A percentile compares a stretch with the other conserved stretches of the same genome.
These are phyloP conservation scores for Umbilicaria muhlenbergii DNA, from an alignment of 495 filamentous ascomycete species.

Conservation along the genomic window DNA sequence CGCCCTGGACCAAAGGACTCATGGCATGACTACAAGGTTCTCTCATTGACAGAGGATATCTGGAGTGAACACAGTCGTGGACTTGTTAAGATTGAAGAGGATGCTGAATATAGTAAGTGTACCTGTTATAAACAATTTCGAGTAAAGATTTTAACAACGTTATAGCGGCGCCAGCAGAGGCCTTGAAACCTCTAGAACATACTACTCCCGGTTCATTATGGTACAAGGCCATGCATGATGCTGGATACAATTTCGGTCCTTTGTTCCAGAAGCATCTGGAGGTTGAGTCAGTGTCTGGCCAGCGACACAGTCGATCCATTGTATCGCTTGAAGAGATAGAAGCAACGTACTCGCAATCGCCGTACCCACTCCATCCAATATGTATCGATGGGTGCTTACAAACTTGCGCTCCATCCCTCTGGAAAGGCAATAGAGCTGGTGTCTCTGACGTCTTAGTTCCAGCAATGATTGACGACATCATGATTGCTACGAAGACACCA, in stretches of 20 bases:
- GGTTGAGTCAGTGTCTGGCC: conserved; percentile 3
- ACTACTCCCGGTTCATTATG: conserved; percentile 1
- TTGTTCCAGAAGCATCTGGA: conserved; percentile 7
- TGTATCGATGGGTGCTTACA: conserved; percentile 11
- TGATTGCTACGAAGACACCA: not conserved
- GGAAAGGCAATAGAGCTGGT: conserved; percentile 1
- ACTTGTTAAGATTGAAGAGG: conserved; percentile 4
- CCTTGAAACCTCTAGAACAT: conserved; percentile 3
- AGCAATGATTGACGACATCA: conserved; percentile 5
- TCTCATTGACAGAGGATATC: not conserved
- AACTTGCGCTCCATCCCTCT: not conserved
- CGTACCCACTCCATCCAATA: conserved; percentile 9
- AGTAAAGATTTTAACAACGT: too few species aligned
- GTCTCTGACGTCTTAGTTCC: conserved; percentile 6
- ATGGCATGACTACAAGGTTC: conserved; percentile 1
- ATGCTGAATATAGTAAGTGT: not conserved
- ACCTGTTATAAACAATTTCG: too few species aligned
- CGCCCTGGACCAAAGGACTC: conserved; percentile 5
- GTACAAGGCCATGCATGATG: conserved; percentile 13
- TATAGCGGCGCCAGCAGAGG: not conserved
- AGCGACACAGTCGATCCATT: conserved; percentile 1
- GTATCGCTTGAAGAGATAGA: conserved; percentile 4
- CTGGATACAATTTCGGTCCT: conserved; percentile 11
- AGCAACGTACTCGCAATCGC: conserved; percentile 4
- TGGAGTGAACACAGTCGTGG: too few species aligned